These are phyloP conservation scores for Cytospora mali DNA, from an alignment of 2,329 filamentous ascomycete genomes.

Conservation along the genomic window DNA sequence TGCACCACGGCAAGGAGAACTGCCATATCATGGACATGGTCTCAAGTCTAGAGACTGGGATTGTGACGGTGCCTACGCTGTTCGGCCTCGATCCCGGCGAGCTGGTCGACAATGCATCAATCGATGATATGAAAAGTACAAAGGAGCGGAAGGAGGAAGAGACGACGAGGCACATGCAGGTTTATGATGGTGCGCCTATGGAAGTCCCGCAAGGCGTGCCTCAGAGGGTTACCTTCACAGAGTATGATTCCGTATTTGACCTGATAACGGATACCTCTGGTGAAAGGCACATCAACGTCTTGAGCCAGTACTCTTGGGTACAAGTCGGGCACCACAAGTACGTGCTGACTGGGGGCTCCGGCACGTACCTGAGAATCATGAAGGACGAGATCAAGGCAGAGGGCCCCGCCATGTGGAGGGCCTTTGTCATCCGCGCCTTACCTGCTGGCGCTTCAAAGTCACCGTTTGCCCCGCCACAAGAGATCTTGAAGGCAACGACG, in stretches of 20 bases:
- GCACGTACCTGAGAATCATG: slow-evolving; percentile 63
- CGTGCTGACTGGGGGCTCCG: slow-evolving; percentile 67
- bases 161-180: slow-evolving; percentile 39
- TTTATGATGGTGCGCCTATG: slow-evolving; percentile 19
- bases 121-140: slow-evolving; percentile 61
- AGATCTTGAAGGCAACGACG: slow-evolving; percentile 65
- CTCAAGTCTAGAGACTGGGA: slow-evolving; percentile 77
- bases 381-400: slow-evolving; percentile 39
- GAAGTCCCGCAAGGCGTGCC: slow-evolving; percentile 23
- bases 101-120: slow-evolving; percentile 68
- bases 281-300: slow-evolving; percentile 74
- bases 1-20: slow-evolving; percentile 78
- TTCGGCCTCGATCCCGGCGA: slow-evolving; percentile 89
- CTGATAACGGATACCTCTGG: slow-evolving; percentile 79
- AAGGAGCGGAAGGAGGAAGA: slow-evolving; percentile 51
- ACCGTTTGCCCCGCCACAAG: slow-evolving; percentile 69
- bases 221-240: slow-evolving; percentile 73
- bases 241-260: slow-evolving; percentile 91
- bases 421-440: slow-evolving; percentile 52
- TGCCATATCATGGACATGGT: slow-evolving; percentile 98
- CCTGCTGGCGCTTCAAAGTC: slow-evolving; percentile 49
- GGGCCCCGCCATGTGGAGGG: slow-evolving; percentile 42
- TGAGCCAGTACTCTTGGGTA: slow-evolving; percentile 84
- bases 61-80: slow-evolving; percentile 87
- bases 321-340: slow-evolving; percentile 71